Evolutionary conservation across 169 alveolate species (phyloP).

Genomic region (Plasmodium yoelii): DNA sequence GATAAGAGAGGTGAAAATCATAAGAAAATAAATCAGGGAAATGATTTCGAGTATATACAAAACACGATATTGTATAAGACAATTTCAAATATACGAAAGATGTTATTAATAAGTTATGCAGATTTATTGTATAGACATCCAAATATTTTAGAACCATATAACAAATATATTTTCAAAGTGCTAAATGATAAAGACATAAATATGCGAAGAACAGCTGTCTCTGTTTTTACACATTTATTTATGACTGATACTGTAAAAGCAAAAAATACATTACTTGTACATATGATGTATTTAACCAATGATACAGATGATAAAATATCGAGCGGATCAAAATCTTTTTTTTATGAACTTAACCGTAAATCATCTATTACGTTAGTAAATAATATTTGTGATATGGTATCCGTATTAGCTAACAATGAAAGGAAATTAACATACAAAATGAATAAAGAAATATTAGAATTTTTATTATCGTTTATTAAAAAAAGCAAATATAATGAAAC

Average conservation of each 20-base stretch:
- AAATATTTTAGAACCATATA: conserved; percentile 86
- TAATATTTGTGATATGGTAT: conserved; percentile 68
- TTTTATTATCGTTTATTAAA: conserved; percentile 49
- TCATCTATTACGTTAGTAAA: conserved; percentile 53
- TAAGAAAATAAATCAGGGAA: not conserved
- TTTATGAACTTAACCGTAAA: conserved; percentile 76
- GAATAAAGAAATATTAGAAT: conserved; percentile 51
- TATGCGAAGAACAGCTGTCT: conserved; percentile 83
- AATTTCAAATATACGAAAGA: conserved; percentile 71
- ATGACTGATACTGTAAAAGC: conserved; percentile 88
- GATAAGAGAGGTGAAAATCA: conserved; percentile 1
- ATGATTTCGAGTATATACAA: not conserved
- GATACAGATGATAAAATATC: conserved; percentile 79
- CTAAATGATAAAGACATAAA: conserved; percentile 78
- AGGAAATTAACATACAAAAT: conserved; percentile 28
- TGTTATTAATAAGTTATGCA: conserved; percentile 85
- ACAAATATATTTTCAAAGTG: conserved; percentile 78
- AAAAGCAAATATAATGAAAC: conserved; percentile 75
- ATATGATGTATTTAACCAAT: conserved; percentile 84
- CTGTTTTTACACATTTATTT: conserved; percentile 86
- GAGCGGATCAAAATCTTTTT: conserved; percentile 81
- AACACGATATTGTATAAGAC: conserved; percentile 39
- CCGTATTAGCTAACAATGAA: conserved; percentile 53
- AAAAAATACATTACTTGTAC: conserved; percentile 80
- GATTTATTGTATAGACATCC: conserved; percentile 86